phyloP scores from a whole-genome alignment of 768 basidiomycete species.

The Rhodotorula babjevae region DNA sequence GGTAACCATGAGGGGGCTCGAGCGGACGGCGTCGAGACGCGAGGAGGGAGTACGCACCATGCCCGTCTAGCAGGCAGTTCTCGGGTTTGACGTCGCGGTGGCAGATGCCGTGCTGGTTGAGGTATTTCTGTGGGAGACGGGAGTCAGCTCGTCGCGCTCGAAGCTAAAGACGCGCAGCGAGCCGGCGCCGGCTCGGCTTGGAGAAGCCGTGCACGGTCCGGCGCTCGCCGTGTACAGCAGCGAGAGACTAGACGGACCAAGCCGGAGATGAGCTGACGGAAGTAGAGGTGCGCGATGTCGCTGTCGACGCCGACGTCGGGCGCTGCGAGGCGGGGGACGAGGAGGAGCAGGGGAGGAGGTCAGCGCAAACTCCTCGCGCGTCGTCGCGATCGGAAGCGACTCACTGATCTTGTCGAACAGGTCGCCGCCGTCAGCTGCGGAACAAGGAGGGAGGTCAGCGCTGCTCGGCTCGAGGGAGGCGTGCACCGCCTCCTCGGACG shows the following conservation, averaged over 20 bases:
- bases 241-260: constrained; percentile 57
- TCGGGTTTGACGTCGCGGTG: constrained; percentile 97
- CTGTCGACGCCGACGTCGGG: constrained; percentile 84
- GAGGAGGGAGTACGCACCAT: constrained; percentile 53
- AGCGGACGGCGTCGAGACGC: no score
- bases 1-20: no score
- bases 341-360: no score
- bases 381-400: constrained; percentile 42
- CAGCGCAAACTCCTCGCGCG: background rate
- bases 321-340: constrained; percentile 55
- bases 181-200: background rate
- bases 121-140: constrained; percentile 58
- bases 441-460: background rate
- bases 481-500: background rate
- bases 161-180: background rate
- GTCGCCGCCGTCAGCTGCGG: constrained; percentile 76
- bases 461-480: background rate
- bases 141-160: background rate
- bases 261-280: constrained; percentile 75
- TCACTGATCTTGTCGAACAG: constrained; percentile 96
- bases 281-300: constrained; percentile 84
- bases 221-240: no score
- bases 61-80: constrained; percentile 77
- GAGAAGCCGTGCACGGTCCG: background rate
- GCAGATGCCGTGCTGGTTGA: constrained; percentile 83